Evolutionary conservation across 169 alveolate genomes (phyloP).

Genomic region (Perkinsus olseni): DNA sequence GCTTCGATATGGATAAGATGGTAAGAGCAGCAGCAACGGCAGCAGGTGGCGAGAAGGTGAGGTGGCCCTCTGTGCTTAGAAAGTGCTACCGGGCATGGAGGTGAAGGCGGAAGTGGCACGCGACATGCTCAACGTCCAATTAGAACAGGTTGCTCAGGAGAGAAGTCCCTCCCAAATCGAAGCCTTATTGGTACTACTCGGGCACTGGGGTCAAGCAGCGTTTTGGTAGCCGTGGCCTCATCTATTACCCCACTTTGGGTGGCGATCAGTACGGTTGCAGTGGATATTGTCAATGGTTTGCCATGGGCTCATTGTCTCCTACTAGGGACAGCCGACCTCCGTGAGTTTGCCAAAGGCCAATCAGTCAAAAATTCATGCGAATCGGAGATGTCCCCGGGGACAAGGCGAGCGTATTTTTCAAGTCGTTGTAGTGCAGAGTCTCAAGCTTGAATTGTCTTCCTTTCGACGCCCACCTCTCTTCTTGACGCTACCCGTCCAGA

Average conservation of each 20-base stretch:
- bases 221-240: neutral
- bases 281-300: too few species aligned
- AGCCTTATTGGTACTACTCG: neutral
- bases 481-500: too few species aligned
- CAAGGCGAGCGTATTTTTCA: too few species aligned
- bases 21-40: neutral
- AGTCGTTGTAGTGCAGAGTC: too few species aligned
- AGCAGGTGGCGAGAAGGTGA: neutral
- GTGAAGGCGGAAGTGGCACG: neutral
- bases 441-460: too few species aligned
- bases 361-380: too few species aligned
- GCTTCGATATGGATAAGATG: neutral
- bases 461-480: too few species aligned
- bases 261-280: too few species aligned
- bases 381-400: too few species aligned
- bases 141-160: neutral
- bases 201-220: neutral
- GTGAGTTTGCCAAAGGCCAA: too few species aligned
- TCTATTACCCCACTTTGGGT: neutral
- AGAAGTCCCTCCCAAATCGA: neutral
- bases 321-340: too few species aligned
- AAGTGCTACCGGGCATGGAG: neutral
- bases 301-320: too few species aligned
- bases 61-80: neutral
- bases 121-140: neutral